Evolutionary conservation across 1,284 basidiomycete genomes (phyloP).

Genomic region (Apiotrichum laibachii): DNA sequence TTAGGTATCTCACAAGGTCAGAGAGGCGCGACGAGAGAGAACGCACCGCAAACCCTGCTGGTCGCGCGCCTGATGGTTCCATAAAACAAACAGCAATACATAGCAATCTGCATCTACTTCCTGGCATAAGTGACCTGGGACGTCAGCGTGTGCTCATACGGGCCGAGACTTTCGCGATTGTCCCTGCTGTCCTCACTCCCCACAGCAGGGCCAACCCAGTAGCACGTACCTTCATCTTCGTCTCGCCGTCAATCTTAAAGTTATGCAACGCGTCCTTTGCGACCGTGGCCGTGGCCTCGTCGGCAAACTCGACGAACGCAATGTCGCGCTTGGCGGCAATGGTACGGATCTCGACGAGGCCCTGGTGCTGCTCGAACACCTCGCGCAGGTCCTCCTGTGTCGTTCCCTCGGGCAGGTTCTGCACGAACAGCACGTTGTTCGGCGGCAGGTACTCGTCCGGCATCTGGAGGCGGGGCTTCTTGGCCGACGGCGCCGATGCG

Average conservation of each 20-base stretch:
- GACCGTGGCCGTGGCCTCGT: constrained; percentile 81
- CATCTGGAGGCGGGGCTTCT: constrained; percentile 75
- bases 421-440: constrained; percentile 97
- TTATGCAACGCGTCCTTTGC: constrained; percentile 95
- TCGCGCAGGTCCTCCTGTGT: constrained; percentile 84
- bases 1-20: no score
- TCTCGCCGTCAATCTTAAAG: constrained; percentile 90
- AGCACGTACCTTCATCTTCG: constrained; percentile 81
- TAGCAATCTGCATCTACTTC: constrained; percentile 21
- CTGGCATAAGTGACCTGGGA: constrained; percentile 42
- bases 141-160: not conserved
- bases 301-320: constrained; percentile 90
- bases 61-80: no score
- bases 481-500: constrained; percentile 21
- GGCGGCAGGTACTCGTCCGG: constrained; percentile 99
- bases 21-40: no score
- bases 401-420: constrained; percentile 83
- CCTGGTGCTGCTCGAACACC: constrained; percentile 89
- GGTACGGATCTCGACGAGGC: constrained; percentile 90
- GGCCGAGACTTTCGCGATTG: not conserved
- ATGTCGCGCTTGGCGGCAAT: constrained; percentile 94
- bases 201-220: not conserved
- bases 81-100: constrained; percentile 3
- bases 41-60: no score
- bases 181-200: not conserved